These are phyloP conservation scores for Rhynchosporium secalis DNA, from an alignment of 2,329 filamentous ascomycete species.

Conservation along the genomic window DNA sequence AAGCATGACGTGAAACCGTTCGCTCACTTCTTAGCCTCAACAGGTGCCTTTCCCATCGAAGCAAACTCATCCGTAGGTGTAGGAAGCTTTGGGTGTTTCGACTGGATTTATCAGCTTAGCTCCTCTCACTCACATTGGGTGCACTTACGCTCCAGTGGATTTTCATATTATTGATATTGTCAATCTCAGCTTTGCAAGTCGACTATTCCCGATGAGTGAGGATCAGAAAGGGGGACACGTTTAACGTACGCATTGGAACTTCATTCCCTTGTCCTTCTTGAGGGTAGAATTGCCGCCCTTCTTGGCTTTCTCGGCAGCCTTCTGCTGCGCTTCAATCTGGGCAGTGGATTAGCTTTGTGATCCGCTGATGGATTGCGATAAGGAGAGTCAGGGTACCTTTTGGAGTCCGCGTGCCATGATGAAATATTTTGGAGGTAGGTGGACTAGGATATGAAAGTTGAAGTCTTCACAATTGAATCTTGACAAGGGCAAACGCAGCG, in stretches of 20 bases:
- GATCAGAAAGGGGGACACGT: no score
- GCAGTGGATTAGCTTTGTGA: constrained; percentile 1
- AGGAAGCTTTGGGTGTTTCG: constrained; percentile 14
- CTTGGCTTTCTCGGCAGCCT: constrained; percentile 10
- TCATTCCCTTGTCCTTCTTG: constrained; percentile 19
- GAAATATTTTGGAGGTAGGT: neutral
- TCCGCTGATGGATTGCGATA: neutral
- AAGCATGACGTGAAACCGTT: neutral
- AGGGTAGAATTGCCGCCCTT: constrained; percentile 15
- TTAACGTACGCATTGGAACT: constrained; percentile 10
- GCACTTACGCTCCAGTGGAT: constrained; percentile 16
- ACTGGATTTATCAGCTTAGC: neutral
- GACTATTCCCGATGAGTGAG: constrained; percentile 1
- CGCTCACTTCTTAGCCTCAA: constrained; percentile 9
- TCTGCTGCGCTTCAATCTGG: constrained; percentile 15
- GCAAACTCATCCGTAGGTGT: constrained; percentile 10
- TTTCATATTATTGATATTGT: constrained; percentile 15
- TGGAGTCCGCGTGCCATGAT: constrained; percentile 11
- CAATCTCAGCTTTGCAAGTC: constrained; percentile 14
- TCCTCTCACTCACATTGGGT: neutral
- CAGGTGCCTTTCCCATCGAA: constrained; percentile 3
- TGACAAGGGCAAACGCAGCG: neutral
- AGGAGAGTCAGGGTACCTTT: neutral
- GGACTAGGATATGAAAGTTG: neutral
- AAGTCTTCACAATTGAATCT: neutral